Evolutionary conservation across 2,329 filamentous ascomycete species (phyloP).

Genomic region (Chalara sp.): DNA sequence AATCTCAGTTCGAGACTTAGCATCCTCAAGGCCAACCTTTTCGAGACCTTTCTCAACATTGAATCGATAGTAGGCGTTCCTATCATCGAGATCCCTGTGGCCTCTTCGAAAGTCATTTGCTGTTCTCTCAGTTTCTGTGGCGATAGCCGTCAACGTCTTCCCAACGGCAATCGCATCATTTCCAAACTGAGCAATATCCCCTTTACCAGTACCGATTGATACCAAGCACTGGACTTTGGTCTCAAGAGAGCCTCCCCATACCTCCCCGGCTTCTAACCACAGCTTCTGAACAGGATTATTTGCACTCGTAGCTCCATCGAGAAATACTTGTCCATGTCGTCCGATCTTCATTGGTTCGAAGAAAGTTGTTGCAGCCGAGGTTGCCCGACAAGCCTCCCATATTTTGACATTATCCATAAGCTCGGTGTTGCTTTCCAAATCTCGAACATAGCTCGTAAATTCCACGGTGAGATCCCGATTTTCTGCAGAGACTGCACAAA

Average conservation of each 20-base stretch:
- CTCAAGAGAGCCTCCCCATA: slow-evolving; percentile 26
- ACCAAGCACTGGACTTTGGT: slow-evolving; percentile 26
- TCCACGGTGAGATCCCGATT: slow-evolving; percentile 17
- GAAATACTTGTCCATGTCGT: slow-evolving; percentile 12
- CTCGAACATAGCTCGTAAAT: slow-evolving; percentile 18
- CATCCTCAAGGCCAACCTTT: slow-evolving; percentile 21
- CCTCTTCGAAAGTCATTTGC: slow-evolving; percentile 21
- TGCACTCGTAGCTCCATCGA: slow-evolving; percentile 22
- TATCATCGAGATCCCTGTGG: slow-evolving; percentile 20
- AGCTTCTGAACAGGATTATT: slow-evolving; percentile 27
- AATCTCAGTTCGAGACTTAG: slow-evolving; percentile 15
- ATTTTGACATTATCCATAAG: slow-evolving; percentile 7
- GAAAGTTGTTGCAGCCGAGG: slow-evolving; percentile 24
- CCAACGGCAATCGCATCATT: slow-evolving; percentile 12
- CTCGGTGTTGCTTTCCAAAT: slow-evolving; percentile 18
- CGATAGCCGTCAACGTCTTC: slow-evolving; percentile 20
- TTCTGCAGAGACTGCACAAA: slow-evolving; percentile 11
- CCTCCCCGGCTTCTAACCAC: slow-evolving; percentile 20
- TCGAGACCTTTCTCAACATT: slow-evolving; percentile 28
- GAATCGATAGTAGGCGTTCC: slow-evolving; percentile 28
- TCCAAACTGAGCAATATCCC: slow-evolving; percentile 13
- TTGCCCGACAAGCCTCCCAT: slow-evolving; percentile 25
- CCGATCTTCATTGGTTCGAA: slow-evolving; percentile 25
- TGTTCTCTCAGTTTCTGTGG: slow-evolving; percentile 25
- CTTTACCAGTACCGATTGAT: slow-evolving; percentile 25